These are phyloP conservation scores for Leucaena leucocephala DNA, from an alignment of 306 rosid species.

Conservation along the genomic window DNA sequence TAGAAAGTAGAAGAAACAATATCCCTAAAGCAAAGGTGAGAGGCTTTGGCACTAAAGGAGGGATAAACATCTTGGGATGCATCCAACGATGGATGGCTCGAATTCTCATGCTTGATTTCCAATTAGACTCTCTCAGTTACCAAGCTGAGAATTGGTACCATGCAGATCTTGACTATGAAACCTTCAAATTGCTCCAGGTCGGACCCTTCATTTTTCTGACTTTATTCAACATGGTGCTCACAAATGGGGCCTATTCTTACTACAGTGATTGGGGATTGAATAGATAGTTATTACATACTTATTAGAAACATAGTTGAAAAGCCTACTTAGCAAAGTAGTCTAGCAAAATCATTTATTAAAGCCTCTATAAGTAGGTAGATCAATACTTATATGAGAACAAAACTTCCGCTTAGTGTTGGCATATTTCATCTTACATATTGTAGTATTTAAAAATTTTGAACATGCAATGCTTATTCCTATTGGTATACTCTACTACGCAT, in stretches of 20 bases:
- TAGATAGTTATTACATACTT: not conserved
- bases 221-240: constrained; percentile 18
- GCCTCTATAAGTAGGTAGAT: too few relatives aligned
- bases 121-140: constrained; percentile 82
- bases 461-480: too few relatives aligned
- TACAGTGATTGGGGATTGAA: constrained; percentile 8
- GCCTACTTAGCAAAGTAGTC: too few relatives aligned
- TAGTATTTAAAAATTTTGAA: too few relatives aligned
- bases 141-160: constrained; percentile 80
- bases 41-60: constrained; percentile 63
- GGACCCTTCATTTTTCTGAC: constrained; percentile 22
- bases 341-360: too few relatives aligned
- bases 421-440: too few relatives aligned
- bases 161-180: constrained; percentile 97
- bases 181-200: constrained; percentile 90
- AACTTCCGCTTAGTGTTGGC: too few relatives aligned
- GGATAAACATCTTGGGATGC: constrained; percentile 81
- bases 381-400: too few relatives aligned
- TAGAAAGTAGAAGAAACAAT: constrained; percentile 64
- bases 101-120: constrained; percentile 79
- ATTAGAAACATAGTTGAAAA: too few relatives aligned
- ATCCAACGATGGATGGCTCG: constrained; percentile 96
- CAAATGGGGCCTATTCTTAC: constrained; percentile 7
- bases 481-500: too few relatives aligned
- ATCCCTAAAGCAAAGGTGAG: constrained; percentile 53